Conservation (phyloP, 805 yeast species). For the Metschnikowia colocasiae region DNA sequence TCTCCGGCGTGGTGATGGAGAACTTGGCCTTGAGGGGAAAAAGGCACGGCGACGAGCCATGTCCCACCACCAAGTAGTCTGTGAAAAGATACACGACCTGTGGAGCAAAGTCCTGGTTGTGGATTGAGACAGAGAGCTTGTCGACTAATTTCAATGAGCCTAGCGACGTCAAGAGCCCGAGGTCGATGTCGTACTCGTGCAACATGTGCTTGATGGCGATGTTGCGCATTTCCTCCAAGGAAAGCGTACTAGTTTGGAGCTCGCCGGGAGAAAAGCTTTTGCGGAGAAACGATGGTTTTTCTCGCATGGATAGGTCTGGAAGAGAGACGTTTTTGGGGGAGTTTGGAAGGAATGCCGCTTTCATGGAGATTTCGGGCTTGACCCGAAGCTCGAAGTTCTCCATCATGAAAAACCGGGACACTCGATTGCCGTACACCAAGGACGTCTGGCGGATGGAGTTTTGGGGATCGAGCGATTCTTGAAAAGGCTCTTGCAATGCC, state of each 20-base stretch:
- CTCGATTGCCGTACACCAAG: slow-evolving; percentile 1
- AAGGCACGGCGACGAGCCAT: slow-evolving; percentile 9
- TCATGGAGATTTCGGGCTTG: background rate
- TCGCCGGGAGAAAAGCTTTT: slow-evolving; percentile 3
- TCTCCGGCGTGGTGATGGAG: slow-evolving; percentile 21
- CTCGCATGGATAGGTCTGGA: too few species aligned
- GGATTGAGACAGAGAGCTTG: slow-evolving; percentile 23
- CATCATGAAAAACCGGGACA: slow-evolving; percentile 1
- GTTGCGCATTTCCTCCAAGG: slow-evolving; percentile 21
- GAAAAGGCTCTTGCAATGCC: too few species aligned
- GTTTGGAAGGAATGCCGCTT: background rate
- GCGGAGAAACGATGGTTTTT: background rate
- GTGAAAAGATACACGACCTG: slow-evolving; percentile 32
- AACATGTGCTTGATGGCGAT: slow-evolving; percentile 28
- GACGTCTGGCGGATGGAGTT: background rate
- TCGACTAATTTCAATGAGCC: slow-evolving; percentile 39
- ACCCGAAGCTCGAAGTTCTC: background rate
- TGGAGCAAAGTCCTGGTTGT: slow-evolving; percentile 7
- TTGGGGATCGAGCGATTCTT: too few species aligned
- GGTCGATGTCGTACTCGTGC: slow-evolving; percentile 22
- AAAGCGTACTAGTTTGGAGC: slow-evolving; percentile 5
- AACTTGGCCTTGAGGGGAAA: slow-evolving; percentile 13
- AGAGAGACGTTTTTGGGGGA: background rate
- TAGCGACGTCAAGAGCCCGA: slow-evolving; percentile 26
- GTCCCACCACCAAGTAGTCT: slow-evolving; percentile 29